phyloP scores from a whole-genome alignment of 805 yeast genomes.

The Starmerella tilneyi region DNA sequence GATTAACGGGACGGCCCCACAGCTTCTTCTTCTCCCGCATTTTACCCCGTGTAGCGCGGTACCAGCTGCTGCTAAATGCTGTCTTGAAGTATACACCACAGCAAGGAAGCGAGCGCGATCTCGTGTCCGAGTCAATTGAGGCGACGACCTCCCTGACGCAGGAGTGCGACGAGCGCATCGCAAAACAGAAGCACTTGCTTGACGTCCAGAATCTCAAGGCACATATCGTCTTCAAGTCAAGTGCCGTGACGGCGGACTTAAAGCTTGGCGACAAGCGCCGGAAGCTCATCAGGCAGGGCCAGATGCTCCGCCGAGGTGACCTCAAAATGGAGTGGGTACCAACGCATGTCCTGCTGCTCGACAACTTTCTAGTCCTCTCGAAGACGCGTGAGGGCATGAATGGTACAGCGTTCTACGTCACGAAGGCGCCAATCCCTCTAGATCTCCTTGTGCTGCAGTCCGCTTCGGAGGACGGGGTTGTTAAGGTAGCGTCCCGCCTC shows the following conservation, averaged over 20 bases:
- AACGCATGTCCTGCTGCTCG: slow-evolving; percentile 49
- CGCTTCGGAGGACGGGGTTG: slow-evolving; percentile 34
- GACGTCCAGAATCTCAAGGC: slow-evolving; percentile 45
- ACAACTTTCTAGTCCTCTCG: slow-evolving; percentile 47
- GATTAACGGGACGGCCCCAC: slow-evolving; percentile 33
- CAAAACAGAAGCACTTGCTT: slow-evolving; percentile 48
- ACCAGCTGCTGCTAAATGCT: slow-evolving; percentile 54
- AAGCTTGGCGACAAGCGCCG: slow-evolving; percentile 47
- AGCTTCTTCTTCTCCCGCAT: slow-evolving; percentile 47
- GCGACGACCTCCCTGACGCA: slow-evolving; percentile 46
- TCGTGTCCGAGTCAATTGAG: slow-evolving; percentile 39
- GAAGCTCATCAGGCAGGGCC: slow-evolving; percentile 48
- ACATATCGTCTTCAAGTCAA: slow-evolving; percentile 45
- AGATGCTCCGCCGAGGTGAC: slow-evolving; percentile 52
- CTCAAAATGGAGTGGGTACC: slow-evolving; percentile 48
- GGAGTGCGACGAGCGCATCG: slow-evolving; percentile 53
- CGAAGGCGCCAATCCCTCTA: slow-evolving; percentile 34
- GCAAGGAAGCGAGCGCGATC: slow-evolving; percentile 34
- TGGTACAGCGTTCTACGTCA: slow-evolving; percentile 30
- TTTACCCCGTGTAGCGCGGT: slow-evolving; percentile 44
- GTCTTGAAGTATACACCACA: slow-evolving; percentile 42
- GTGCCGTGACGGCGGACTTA: slow-evolving; percentile 39
- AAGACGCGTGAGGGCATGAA: slow-evolving; percentile 31
- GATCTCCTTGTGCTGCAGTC: slow-evolving; percentile 50
- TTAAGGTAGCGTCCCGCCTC: slow-evolving; percentile 25